Evolutionary conservation across 176 grass and related monocot species (phyloP), one percentile per base, ranked within the genome.

Genomic region (Carex cristatella): DNA sequence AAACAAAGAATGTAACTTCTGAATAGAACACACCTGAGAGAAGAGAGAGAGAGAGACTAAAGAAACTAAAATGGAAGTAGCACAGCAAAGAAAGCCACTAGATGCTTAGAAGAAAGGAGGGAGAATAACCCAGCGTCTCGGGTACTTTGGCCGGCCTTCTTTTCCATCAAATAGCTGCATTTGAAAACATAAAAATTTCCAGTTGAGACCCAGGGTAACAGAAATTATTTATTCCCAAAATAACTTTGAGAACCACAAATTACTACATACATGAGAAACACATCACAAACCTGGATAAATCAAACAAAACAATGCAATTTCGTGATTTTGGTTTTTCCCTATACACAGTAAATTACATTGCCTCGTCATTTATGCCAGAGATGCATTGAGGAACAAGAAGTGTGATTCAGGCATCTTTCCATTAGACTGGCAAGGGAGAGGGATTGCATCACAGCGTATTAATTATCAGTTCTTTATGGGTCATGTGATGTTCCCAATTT

Each of bases 81-180:
- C 28, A 58, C 30, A 31, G 71, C 42, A 75, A 75, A 28, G 46
- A 75, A 75, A 53, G 19, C 44, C 46, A 75, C 19, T 53, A 7
- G 9, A 53, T 80, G 23, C 61, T 95, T 81, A 99, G 78, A 95
- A 73, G 87, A 99, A 95, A 23, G 96, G 96, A 51, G 96, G 96
- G 30, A 99, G 84, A 79, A 99, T 94, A 69, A 95, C 87, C 96
- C 96, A 99, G 74, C 93, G 90, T 28, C 91, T 87, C 23, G 96
- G 96, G 75, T 99, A 99, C 85, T 86, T 95, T 0, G 90, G 90
- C 65, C 85, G 69, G 18, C 96, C 93, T 0, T 95, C 93, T 87
- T 95, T 99, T 71, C 96, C 96, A 55, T 99, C 96, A 54, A 95
- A 99, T 7, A 94, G 58, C 96, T 99, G 88, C 85, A 90, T 61